A percentile compares a stretch with the other conserved stretches of the same genome.
Evolutionary conservation across 2,329 filamentous ascomycete species (phyloP).

Genomic region (Epichloe bromicola): DNA sequence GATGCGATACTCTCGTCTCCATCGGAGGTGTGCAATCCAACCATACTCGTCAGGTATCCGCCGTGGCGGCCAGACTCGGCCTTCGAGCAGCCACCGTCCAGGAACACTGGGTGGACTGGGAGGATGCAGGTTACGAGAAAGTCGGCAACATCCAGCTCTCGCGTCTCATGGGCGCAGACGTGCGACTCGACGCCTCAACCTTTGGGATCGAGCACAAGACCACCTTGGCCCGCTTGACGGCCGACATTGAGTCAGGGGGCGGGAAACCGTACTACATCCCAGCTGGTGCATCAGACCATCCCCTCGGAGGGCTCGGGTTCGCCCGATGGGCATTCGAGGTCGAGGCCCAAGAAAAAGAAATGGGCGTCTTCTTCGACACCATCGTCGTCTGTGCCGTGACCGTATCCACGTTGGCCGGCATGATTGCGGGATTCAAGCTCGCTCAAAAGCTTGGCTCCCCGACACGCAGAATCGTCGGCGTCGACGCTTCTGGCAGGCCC

Average conservation of each 20-base stretch:
- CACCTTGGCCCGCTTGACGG: constrained; percentile 39
- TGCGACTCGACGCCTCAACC: constrained; percentile 42
- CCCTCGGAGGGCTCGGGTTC: constrained; percentile 56
- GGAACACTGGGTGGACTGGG: constrained; percentile 56
- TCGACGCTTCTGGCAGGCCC: constrained; percentile 37
- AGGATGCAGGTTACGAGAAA: constrained; percentile 43
- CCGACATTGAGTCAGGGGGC: constrained; percentile 38
- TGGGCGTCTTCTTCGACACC: constrained; percentile 54
- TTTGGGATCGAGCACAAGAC: constrained; percentile 60
- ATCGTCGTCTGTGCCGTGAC: constrained; percentile 59
- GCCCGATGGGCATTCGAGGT: constrained; percentile 61
- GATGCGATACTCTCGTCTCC: constrained; percentile 48
- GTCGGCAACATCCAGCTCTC: constrained; percentile 63
- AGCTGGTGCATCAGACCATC: constrained; percentile 57
- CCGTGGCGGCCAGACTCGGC: constrained; percentile 44
- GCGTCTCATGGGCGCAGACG: constrained; percentile 52
- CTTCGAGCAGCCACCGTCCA: constrained; percentile 41
- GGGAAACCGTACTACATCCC: constrained; percentile 60
- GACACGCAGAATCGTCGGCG: constrained; percentile 47
- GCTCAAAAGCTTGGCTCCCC: constrained; percentile 32
- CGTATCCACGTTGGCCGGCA: constrained; percentile 57
- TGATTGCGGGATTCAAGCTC: constrained; percentile 61
- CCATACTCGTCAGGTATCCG: constrained; percentile 55
- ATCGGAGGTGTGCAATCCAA: constrained; percentile 59
- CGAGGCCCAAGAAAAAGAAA: constrained; percentile 43